Evolutionary conservation across 2,329 filamentous ascomycete genomes (phyloP).

Genomic region (Dothideomycetes sp.): DNA sequence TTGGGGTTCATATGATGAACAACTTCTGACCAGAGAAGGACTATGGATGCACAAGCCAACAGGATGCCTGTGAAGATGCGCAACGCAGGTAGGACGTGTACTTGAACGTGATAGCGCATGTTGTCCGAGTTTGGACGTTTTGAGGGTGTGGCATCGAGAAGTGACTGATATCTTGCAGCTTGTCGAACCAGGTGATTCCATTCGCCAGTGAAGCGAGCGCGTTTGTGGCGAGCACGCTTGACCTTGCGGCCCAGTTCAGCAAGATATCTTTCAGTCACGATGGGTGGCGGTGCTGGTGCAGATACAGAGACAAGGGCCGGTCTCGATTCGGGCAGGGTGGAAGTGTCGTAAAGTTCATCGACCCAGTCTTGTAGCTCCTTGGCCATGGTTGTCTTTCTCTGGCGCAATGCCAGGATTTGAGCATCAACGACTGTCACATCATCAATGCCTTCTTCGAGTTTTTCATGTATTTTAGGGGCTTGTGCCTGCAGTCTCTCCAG

Average conservation of each 20-base stretch:
- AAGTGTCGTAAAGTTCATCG: slow-evolving; percentile 77
- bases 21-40: slow-evolving; percentile 88
- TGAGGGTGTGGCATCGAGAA: slow-evolving; percentile 74
- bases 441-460: slow-evolving; percentile 73
- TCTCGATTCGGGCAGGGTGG: slow-evolving; percentile 55
- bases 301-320: slow-evolving; percentile 16
- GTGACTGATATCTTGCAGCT: slow-evolving; percentile 66
- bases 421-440: slow-evolving; percentile 72
- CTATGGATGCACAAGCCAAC: slow-evolving; percentile 65
- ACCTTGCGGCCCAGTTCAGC: slow-evolving; percentile 80
- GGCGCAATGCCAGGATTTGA: slow-evolving; percentile 69
- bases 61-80: slow-evolving; percentile 57
- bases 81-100: slow-evolving; percentile 60
- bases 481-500: slow-evolving; percentile 66
- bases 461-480: slow-evolving; percentile 77
- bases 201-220: slow-evolving; percentile 71
- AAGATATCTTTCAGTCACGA: slow-evolving; percentile 88
- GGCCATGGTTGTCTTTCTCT: slow-evolving; percentile 70
- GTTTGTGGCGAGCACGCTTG: slow-evolving; percentile 71
- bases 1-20: slow-evolving; percentile 72
- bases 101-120: slow-evolving; percentile 69
- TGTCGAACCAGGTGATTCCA: slow-evolving; percentile 73
- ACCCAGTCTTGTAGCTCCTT: slow-evolving; percentile 84
- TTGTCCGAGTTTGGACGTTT: slow-evolving; percentile 61
- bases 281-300: slow-evolving; percentile 50